phyloP scores from a whole-genome alignment of 495 filamentous ascomycete genomes.

The Daldinia caldariorum region DNA sequence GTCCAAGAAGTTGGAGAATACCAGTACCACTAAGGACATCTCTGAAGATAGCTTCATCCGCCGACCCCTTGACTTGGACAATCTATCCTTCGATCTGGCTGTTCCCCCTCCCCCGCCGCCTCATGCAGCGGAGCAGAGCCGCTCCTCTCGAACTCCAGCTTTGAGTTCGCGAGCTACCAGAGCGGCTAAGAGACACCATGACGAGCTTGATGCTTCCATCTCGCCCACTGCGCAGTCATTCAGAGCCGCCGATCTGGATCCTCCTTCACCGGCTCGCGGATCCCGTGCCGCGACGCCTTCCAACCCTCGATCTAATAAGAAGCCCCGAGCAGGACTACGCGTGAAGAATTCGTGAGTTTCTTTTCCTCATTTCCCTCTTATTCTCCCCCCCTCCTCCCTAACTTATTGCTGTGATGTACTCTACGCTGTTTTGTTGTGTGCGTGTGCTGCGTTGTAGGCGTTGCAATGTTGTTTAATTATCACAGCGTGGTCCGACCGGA shows the following conservation, averaged over 20 bases:
- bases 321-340: slow-evolving; percentile 64
- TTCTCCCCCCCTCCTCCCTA: slow-evolving; percentile 1
- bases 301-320: slow-evolving; percentile 63
- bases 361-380: slow-evolving; percentile 10
- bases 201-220: slow-evolving; percentile 56
- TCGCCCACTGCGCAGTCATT: slow-evolving; percentile 59
- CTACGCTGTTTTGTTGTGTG: slow-evolving; percentile 6
- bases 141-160: slow-evolving; percentile 45
- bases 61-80: slow-evolving; percentile 23
- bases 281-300: slow-evolving; percentile 67
- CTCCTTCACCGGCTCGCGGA: slow-evolving; percentile 56
- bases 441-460: slow-evolving; percentile 18
- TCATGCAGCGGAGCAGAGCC: slow-evolving; percentile 34
- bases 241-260: slow-evolving; percentile 47
- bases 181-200: slow-evolving; percentile 57
- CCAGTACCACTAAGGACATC: slow-evolving; percentile 31
- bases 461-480: slow-evolving; percentile 13
- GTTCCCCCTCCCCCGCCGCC: slow-evolving; percentile 45
- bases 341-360: slow-evolving; percentile 76
- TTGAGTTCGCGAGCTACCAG: slow-evolving; percentile 45
- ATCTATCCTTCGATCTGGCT: slow-evolving; percentile 33
- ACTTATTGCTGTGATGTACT: slow-evolving; percentile 2
- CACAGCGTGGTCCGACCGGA: slow-evolving; percentile 35
- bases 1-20: slow-evolving; percentile 38
- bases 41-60: slow-evolving; percentile 46